Percentiles rank a stretch among this genome's conserved stretches.
Conservation (phyloP, 108 stramenopile species). For the Fistulifera solaris region DNA sequence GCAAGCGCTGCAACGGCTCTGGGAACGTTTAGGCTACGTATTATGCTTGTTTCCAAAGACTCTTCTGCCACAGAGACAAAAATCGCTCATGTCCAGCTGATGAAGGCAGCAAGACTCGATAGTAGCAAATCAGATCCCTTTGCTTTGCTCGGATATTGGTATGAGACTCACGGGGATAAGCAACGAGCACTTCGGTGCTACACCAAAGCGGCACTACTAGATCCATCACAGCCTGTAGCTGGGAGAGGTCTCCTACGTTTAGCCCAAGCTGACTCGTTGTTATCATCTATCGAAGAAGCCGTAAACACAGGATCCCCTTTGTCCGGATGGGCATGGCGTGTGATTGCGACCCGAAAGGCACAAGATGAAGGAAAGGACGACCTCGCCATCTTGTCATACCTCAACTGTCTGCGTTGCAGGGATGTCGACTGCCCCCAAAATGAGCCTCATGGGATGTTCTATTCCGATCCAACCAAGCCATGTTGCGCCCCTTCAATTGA, state of each 20-base stretch:
- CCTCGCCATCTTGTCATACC: constrained; percentile 46
- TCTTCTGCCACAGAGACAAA: constrained; percentile 1
- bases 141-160: constrained; percentile 63
- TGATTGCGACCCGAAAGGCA: constrained; percentile 30
- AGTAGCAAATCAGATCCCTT: constrained; percentile 45
- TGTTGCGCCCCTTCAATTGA: constrained; percentile 19
- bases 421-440: constrained; percentile 39
- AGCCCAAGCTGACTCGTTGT: constrained; percentile 9
- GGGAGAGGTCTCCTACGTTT: constrained; percentile 58
- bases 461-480: constrained; percentile 5
- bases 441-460: constrained; percentile 36
- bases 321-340: constrained; percentile 74
- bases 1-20: constrained; percentile 44
- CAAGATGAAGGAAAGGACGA: constrained; percentile 31
- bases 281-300: constrained; percentile 28
- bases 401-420: constrained; percentile 50
- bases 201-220: constrained; percentile 36
- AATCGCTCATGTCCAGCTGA: constrained; percentile 38
- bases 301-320: constrained; percentile 32
- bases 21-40: constrained; percentile 49
- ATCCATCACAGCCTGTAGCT: constrained; percentile 65
- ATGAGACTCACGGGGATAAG: constrained; percentile 37
- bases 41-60: constrained; percentile 13
- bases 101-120: constrained; percentile 65
- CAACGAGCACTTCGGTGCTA: constrained; percentile 54